These are phyloP conservation scores for Debaryomyces udenii DNA, from an alignment of 1,139 yeast genomes.

Conservation along the genomic window DNA sequence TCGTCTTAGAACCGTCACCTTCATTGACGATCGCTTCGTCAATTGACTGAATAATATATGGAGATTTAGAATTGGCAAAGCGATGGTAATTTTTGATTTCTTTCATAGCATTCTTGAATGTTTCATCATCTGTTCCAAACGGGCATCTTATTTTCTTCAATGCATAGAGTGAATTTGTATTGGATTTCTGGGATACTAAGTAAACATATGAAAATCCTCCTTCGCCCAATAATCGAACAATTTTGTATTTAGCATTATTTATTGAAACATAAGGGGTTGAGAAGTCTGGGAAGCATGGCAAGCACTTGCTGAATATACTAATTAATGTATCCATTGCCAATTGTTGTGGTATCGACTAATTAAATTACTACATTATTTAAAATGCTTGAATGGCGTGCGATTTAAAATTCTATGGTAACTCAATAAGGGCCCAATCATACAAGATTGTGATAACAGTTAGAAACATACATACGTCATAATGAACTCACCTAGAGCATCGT, in stretches of 20 bases:
- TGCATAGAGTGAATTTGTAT: conserved; percentile 61
- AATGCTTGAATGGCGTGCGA: conserved; percentile 3
- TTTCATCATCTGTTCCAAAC: conserved; percentile 73
- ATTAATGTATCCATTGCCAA: conserved; percentile 29
- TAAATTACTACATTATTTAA: too few relatives aligned
- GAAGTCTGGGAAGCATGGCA: conserved; percentile 47
- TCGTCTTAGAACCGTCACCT: conserved; percentile 75
- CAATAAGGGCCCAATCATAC: neutral
- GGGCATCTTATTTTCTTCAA: conserved; percentile 87
- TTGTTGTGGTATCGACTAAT: neutral
- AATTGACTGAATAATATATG: conserved; percentile 67
- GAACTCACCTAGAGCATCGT: conserved; percentile 2
- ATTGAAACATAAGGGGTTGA: conserved; percentile 53
- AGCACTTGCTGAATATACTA: conserved; percentile 32
- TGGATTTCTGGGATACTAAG: conserved; percentile 56
- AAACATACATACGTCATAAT: neutral
- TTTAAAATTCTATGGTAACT: neutral
- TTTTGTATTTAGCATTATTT: conserved; percentile 53
- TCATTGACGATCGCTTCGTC: conserved; percentile 76
- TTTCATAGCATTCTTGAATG: conserved; percentile 61
- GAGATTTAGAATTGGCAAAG: conserved; percentile 56
- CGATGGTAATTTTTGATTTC: conserved; percentile 78
- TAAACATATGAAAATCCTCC: conserved; percentile 93
- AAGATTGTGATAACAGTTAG: neutral
- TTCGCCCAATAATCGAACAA: conserved; percentile 78